Conservation (phyloP, 345 rosid species). For the sweet orange (Citrus sinensis) region DVS_A1.0 CM039169.1:28426001-28426500, state of each 20-base stretch:
- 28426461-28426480: not conserved
- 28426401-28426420: not conserved
- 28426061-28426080: slow-evolving; percentile 93
- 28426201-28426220: not conserved
- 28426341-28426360: no score
- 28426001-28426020: slow-evolving; percentile 76
- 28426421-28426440: not conserved
- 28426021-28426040: slow-evolving; percentile 87
- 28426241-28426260: not conserved
- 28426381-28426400: not conserved
- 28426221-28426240: not conserved
- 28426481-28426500: not conserved
- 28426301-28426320: no score
- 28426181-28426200: not conserved
- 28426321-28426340: no score
- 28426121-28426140: slow-evolving; percentile 12
- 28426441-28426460: not conserved
- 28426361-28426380: not conserved
- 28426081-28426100: slow-evolving; percentile 98
- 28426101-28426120: slow-evolving; percentile 87
- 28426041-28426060: slow-evolving; percentile 80
- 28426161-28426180: not conserved
- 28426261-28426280: not conserved
- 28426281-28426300: not conserved
- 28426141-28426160: slow-evolving; percentile 4